Percentiles rank a stretch among this genome's conserved stretches.
These are phyloP conservation scores for Clitopilus passeckerianus DNA, from an alignment of 768 basidiomycete species.

Conservation along the genomic window DNA sequence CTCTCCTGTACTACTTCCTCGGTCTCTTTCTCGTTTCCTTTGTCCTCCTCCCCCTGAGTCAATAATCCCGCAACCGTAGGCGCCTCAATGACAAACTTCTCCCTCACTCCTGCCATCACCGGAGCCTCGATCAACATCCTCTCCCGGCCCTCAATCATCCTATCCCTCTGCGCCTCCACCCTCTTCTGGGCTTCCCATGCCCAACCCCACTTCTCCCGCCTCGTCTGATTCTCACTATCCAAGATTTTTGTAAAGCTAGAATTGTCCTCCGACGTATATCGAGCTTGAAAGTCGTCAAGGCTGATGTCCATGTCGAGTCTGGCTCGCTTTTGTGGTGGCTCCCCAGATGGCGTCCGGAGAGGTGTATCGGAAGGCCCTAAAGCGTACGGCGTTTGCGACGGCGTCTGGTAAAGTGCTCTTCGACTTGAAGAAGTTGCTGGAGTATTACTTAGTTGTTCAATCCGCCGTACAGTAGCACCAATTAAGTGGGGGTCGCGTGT, in stretches of 20 bases:
- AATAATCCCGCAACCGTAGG: slow-evolving; percentile 55
- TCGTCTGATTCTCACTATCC: slow-evolving; percentile 79
- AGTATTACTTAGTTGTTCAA: slow-evolving; percentile 58
- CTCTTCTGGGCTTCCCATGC: slow-evolving; percentile 89
- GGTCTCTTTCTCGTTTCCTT: slow-evolving; percentile 18
- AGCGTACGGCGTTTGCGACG: slow-evolving; percentile 65
- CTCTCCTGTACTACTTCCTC: slow-evolving; percentile 16
- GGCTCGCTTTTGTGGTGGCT: slow-evolving; percentile 48
- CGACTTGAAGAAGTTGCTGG: slow-evolving; percentile 31
- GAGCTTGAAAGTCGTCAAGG: slow-evolving; percentile 85
- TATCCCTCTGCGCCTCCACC: slow-evolving; percentile 64
- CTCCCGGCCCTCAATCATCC: slow-evolving; percentile 65
- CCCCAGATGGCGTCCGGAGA: slow-evolving; percentile 35
- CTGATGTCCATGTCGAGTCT: slow-evolving; percentile 59
- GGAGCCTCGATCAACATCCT: slow-evolving; percentile 69
- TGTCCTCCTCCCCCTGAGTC: slow-evolving; percentile 23
- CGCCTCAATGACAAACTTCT: slow-evolving; percentile 60
- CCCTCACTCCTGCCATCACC: slow-evolving; percentile 56
- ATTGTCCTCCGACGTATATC: slow-evolving; percentile 96
- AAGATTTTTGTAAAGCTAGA: slow-evolving; percentile 93
- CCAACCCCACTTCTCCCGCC: slow-evolving; percentile 84
- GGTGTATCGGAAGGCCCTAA: slow-evolving; percentile 64
- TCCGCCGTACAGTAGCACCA: slow-evolving; percentile 65
- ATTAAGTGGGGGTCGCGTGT: slow-evolving; percentile 77
- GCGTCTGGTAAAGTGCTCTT: slow-evolving; percentile 31